Percentiles rank a stretch among this genome's conserved stretches.
Evolutionary conservation across 179 eudicot genomes (phyloP).

Genomic region (Gypsophila paniculata): DNA sequence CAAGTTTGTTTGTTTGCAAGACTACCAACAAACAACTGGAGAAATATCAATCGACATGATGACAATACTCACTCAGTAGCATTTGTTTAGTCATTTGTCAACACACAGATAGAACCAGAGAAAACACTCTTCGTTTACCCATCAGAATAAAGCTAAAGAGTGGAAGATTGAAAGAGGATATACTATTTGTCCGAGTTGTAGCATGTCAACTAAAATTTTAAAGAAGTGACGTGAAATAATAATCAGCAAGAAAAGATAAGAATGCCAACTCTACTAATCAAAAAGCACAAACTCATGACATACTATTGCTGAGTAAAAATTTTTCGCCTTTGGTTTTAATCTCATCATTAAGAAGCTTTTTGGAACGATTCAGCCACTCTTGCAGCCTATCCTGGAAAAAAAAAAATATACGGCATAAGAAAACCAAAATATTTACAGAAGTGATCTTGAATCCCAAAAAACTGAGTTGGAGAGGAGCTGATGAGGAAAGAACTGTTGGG

Average conservation of each 20-base stretch:
- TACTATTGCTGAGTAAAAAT: constrained; percentile 56
- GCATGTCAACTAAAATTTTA: not conserved
- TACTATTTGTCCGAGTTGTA: too few relatives aligned
- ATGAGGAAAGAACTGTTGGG: not conserved
- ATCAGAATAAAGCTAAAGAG: not conserved
- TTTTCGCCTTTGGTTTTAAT: constrained; percentile 38
- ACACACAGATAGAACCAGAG: not conserved
- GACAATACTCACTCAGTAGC: not conserved
- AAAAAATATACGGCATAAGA: constrained; percentile 10
- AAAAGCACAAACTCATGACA: constrained; percentile 24
- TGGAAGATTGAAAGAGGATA: not conserved
- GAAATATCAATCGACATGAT: not conserved
- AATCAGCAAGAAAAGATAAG: not conserved
- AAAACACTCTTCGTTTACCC: not conserved
- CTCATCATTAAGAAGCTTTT: constrained; percentile 56
- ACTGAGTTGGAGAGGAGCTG: not conserved
- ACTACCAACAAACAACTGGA: constrained; percentile 7
- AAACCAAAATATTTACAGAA: not conserved
- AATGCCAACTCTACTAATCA: not conserved
- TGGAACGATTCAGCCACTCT: constrained; percentile 68
- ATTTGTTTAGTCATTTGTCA: not conserved
- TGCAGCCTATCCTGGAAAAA: constrained; percentile 73
- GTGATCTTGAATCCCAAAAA: not conserved
- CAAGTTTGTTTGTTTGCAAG: not conserved
- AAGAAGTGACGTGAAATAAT: not conserved